Evolutionary conservation across 805 yeast genomes (phyloP), one percentile per base, ranked within the genome.

Genomic region (Metschnikowia matae): DNA sequence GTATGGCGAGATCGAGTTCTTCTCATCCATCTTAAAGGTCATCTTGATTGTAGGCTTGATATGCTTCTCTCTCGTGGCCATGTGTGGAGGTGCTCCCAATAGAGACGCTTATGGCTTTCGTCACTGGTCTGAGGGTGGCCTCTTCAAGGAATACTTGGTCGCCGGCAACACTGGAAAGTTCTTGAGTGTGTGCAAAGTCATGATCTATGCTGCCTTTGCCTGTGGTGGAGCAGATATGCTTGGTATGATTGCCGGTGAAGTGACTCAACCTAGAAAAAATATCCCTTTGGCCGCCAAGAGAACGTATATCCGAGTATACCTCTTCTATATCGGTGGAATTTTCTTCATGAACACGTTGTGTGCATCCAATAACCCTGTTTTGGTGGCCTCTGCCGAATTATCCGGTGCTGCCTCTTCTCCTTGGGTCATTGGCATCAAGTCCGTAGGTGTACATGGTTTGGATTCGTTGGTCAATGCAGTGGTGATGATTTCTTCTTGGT

Each of bases 201-300:
- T 84, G 45, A 78, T 83, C 55, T 82, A 80, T 59, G 81, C 85
- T 38, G 88, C 83, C 14, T 84, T 82, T 57, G 80, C 87, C 3
- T 83, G 82, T 61, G 79, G 83, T 54, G 72, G 82, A 44, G 68
- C 84, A 23, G 73, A 68, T 53, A 56, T 67, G 53, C 56, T 69
- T 48, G 71, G 61, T 6, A 53, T 66, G 62, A 62, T 67, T 48
- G 59, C 63, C 39, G 68, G 71, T 35, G 84, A 83, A 57, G 68
- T 70, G 40, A 58, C 71, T n/a, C 57, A 60, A 37, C 89, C 74
- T 18, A 56, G 74, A 50, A 68, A 59, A 41, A 62, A 56, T 42
- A 65, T 70, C 32, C 66, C 70, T 2, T 51, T 64, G 54, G 73
- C 72, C 6, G 70, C 70, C 31, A 62, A 56, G 50, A 64, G 71